Conservation (phyloP, 345 rosid genomes). For the Brassica incana region DNA sequence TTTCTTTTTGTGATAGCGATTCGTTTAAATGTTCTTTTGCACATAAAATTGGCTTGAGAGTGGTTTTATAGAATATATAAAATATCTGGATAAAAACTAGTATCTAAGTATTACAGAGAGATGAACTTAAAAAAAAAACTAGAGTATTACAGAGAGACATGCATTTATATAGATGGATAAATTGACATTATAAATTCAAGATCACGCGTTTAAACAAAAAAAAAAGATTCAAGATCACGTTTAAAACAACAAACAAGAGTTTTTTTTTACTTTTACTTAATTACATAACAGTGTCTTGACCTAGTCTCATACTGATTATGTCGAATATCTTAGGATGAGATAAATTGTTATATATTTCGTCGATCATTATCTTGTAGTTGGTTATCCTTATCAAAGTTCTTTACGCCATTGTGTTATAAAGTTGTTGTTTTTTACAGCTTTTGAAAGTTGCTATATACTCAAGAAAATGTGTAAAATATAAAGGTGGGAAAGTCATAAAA, state of each 20-base stretch:
- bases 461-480: not conserved
- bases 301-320: conserved; percentile 12
- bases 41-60: too few relatives aligned
- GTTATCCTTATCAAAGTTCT: conserved; percentile 19
- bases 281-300: not conserved
- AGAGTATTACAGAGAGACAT: not conserved
- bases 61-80: too few relatives aligned
- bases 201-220: not conserved
- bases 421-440: not conserved
- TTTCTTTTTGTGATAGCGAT: too few relatives aligned
- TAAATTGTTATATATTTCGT: not conserved
- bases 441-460: not conserved
- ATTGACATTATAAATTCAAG: not conserved
- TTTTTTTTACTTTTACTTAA: not conserved
- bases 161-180: not conserved
- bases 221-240: too few relatives aligned
- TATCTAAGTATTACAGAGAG: too few relatives aligned
- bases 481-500: not conserved
- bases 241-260: not conserved
- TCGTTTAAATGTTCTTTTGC: too few relatives aligned
- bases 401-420: too few relatives aligned
- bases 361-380: conserved; percentile 9
- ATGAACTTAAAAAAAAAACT: too few relatives aligned
- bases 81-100: too few relatives aligned
- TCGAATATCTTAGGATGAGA: conserved; percentile 24